Conservation (phyloP, 306 rosid species). For the Acacia melanoxylon region DNA sequence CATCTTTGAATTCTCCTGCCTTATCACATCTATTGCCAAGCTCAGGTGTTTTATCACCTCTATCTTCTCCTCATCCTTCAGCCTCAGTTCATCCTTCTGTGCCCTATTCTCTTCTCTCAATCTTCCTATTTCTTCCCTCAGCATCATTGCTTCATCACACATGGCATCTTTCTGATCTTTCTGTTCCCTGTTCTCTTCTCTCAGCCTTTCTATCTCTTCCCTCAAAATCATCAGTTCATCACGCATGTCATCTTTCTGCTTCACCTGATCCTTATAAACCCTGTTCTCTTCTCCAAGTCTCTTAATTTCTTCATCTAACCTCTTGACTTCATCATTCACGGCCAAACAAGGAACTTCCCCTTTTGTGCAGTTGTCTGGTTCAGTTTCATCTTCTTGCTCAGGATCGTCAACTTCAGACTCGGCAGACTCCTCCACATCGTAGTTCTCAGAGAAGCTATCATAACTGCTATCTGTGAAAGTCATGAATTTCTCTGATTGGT, state of each 20-base stretch:
- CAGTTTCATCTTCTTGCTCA: constrained; percentile 50
- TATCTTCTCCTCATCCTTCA: constrained; percentile 81
- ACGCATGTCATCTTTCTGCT: neutral
- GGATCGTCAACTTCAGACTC: constrained; percentile 92
- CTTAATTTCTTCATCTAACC: constrained; percentile 49
- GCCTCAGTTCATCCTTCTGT: constrained; percentile 49
- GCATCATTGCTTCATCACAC: constrained; percentile 41
- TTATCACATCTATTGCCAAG: constrained; percentile 65
- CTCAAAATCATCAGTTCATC: constrained; percentile 42
- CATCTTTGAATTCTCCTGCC: constrained; percentile 69
- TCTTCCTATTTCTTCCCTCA: constrained; percentile 51
- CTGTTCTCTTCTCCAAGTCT: constrained; percentile 50
- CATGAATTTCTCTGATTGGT: constrained; percentile 41
- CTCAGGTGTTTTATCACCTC: constrained; percentile 78
- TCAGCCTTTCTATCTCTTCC: constrained; percentile 45
- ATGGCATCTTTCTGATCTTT: constrained; percentile 32
- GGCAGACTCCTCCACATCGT: constrained; percentile 53
- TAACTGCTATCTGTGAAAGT: constrained; percentile 37
- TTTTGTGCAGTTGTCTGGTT: constrained; percentile 19
- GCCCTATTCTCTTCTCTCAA: constrained; percentile 51
- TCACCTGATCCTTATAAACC: constrained; percentile 39
- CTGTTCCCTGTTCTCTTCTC: constrained; percentile 46
- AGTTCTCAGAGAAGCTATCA: constrained; percentile 56
- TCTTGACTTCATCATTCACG: constrained; percentile 43
- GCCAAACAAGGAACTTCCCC: constrained; percentile 30